Base-by-base conservation (phyloP, 805 yeast species). In the Candida stauntonica region DNA sequence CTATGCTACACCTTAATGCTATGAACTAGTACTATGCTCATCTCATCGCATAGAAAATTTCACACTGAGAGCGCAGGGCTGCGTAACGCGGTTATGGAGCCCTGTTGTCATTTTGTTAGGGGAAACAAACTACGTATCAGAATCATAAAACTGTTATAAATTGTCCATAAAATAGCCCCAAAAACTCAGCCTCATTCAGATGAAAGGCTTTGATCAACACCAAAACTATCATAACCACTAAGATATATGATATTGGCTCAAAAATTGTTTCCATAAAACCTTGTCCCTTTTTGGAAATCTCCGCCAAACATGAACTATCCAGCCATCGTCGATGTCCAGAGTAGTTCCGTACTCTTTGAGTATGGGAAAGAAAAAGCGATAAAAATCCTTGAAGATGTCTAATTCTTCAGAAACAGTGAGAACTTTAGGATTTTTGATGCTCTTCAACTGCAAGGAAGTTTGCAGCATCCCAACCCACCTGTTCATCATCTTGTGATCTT, bases 11-110 rank as follows among this genome's bases (percentile, higher is more conserved):
- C 13, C 7, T 9, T n/a, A 9, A n/a, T 26, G 28, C 13, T 14
- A 9, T 6, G 15, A 26, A 26, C 7, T 12, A n/a, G 7, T 18
- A n/a, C 7, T 23, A 17, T 7, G 33, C 29, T 30, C 33, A 35
- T 35, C 39, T 29, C 16, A 13, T 6, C 27, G 18, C 34, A 16
- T 21, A 9, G 27, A 17, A 17, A 32, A 32, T 9, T 31, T 19
- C 14, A 5, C 13, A 20, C 7, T n/a, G 23, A 18, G 17, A 26
- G 14, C 5, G 5, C 18, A 28, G 31, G 17, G 31, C 31, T 28
- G 19, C 31, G 13, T 28, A 28, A 28, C 31, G 14, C 24, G 11
- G 11, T 8, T 11, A 7, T 11, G 24, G 11, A 21, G 24, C 11
- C 24, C 24, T 11, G 11, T 21, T 21, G 12, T 14, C 12, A 26